Evolutionary conservation across 352 stramenopile species (phyloP).

Genomic region (Globisporangium takayamanum): DNA sequence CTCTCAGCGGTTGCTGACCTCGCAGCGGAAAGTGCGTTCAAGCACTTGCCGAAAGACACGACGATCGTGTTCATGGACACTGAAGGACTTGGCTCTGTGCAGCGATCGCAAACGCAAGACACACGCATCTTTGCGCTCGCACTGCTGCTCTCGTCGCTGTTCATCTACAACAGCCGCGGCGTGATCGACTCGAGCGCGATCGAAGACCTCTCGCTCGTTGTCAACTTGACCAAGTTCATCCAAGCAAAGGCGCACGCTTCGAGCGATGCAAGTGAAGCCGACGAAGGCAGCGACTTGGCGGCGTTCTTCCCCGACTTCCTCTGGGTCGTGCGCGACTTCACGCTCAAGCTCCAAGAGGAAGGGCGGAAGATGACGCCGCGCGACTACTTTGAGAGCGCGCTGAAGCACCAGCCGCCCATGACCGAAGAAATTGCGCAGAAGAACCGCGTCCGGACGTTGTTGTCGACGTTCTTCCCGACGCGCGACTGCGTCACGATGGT

Average conservation of each 20-base stretch:
- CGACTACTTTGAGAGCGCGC: constrained; percentile 70
- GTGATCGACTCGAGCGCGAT: constrained; percentile 73
- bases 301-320: constrained; percentile 67
- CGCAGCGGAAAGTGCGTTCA: constrained; percentile 18
- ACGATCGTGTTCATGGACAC: constrained; percentile 74
- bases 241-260: constrained; percentile 28
- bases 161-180: constrained; percentile 78
- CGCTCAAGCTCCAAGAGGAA: constrained; percentile 69
- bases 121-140: constrained; percentile 65
- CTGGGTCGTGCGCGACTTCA: constrained; percentile 90
- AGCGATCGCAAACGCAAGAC: constrained; percentile 66
- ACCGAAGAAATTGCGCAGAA: constrained; percentile 48
- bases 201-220: constrained; percentile 70
- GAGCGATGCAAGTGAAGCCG: not conserved
- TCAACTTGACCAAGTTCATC: constrained; percentile 74
- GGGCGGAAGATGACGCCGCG: constrained; percentile 43
- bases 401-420: constrained; percentile 47
- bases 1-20: constrained; percentile 9
- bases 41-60: constrained; percentile 37
- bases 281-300: constrained; percentile 31
- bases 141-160: constrained; percentile 55
- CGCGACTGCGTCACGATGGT: constrained; percentile 79
- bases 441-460: constrained; percentile 51
- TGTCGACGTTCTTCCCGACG: constrained; percentile 66
- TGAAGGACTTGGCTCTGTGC: constrained; percentile 56